Percentiles rank a stretch among this genome's conserved stretches.
Conservation (phyloP, 306 rosid genomes). For the Cucumis melo region DNA sequence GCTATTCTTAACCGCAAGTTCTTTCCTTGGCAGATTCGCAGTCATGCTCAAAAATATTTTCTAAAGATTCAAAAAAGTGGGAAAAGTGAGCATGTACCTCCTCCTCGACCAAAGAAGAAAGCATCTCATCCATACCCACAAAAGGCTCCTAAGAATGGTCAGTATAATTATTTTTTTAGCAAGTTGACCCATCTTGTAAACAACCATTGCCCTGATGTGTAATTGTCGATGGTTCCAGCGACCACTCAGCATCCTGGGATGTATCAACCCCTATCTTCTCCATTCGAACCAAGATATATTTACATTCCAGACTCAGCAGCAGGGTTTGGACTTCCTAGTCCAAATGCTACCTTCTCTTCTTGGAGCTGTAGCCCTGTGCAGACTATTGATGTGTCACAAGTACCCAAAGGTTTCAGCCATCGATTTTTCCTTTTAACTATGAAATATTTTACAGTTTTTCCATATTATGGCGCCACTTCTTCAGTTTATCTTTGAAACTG, state of each 20-base stretch:
- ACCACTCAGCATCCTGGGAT: constrained; percentile 28
- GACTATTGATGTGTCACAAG: constrained; percentile 27
- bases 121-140: constrained; percentile 96
- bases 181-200: neutral
- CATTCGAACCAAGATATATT: constrained; percentile 35
- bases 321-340: constrained; percentile 41
- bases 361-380: constrained; percentile 48
- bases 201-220: constrained; percentile 2
- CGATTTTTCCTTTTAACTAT: neutral
- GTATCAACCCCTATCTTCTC: constrained; percentile 44
- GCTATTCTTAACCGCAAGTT: neutral
- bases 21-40: constrained; percentile 54
- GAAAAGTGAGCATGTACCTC: constrained; percentile 83
- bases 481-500: constrained; percentile 3
- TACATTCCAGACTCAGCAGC: constrained; percentile 52
- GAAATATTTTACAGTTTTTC: neutral
- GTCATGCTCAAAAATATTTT: constrained; percentile 96
- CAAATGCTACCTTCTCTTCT: constrained; percentile 36
- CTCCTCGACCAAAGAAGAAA: constrained; percentile 93
- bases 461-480: neutral
- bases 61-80: constrained; percentile 90
- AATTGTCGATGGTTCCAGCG: constrained; percentile 31
- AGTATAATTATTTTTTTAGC: constrained; percentile 9
- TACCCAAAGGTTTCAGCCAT: constrained; percentile 42
- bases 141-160: constrained; percentile 76